Percentiles rank a stretch among this genome's conserved stretches.
Evolutionary conservation across 805 yeast species (phyloP).

Genomic region (Lachancea nothofagi): DNA sequence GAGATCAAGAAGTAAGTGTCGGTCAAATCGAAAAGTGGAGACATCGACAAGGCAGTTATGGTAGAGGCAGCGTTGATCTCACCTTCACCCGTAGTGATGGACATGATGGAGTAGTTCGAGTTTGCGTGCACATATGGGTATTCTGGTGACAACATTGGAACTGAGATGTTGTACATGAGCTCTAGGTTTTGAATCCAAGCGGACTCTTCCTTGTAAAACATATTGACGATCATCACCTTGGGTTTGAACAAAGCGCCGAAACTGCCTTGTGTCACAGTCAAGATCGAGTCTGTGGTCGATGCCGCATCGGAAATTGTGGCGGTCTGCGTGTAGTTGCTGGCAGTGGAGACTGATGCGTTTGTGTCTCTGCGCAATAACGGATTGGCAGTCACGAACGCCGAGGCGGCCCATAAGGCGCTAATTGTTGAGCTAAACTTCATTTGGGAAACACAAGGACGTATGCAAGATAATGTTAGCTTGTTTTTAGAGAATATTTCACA

Average conservation of each 20-base stretch:
- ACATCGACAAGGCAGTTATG: slow-evolving; percentile 47
- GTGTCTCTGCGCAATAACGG: slow-evolving; percentile 5
- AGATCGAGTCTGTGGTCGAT: slow-evolving; percentile 6
- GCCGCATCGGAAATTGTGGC: slow-evolving; percentile 8
- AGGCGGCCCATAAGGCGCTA: slow-evolving; percentile 3
- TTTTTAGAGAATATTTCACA: too few species aligned
- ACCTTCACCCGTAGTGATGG: slow-evolving; percentile 63
- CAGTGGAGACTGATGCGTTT: slow-evolving; percentile 1
- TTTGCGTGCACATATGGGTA: slow-evolving; percentile 55
- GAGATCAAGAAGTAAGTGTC: slow-evolving; percentile 58
- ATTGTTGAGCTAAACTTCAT: slow-evolving; percentile 5
- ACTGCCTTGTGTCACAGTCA: slow-evolving; percentile 8
- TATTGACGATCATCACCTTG: slow-evolving; percentile 48
- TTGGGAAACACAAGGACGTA: too few species aligned
- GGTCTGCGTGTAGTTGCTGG: slow-evolving; percentile 10
- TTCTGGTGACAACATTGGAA: slow-evolving; percentile 62
- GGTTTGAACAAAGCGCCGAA: slow-evolving; percentile 37
- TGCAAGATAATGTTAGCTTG: too few species aligned
- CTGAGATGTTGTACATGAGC: slow-evolving; percentile 47
- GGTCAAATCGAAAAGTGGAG: slow-evolving; percentile 51
- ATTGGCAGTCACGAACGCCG: slow-evolving; percentile 6
- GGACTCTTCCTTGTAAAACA: slow-evolving; percentile 48
- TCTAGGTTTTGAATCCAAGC: slow-evolving; percentile 48
- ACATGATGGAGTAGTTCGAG: slow-evolving; percentile 48
- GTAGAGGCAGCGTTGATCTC: slow-evolving; percentile 63